A percentile compares a stretch with the other conserved stretches of the same genome.
phyloP scores from a whole-genome alignment of 2,329 filamentous ascomycete species.

The Talaromyces piceae region DNA sequence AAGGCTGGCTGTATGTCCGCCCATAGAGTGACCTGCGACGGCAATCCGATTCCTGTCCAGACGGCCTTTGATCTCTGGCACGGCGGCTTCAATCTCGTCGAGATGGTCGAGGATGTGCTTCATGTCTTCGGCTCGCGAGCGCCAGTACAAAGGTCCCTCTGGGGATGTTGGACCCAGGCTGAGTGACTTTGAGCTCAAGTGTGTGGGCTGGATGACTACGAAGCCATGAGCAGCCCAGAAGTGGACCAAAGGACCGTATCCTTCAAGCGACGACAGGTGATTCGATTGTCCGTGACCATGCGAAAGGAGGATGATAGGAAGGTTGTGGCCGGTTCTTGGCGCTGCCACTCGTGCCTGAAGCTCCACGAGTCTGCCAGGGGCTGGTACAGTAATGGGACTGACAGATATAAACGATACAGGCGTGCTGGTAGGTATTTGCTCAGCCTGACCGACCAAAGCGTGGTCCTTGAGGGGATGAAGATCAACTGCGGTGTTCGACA shows the following conservation, averaged over 20 bases:
- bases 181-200: slow-evolving; percentile 31
- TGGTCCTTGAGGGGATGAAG: slow-evolving; percentile 9
- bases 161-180: slow-evolving; percentile 13
- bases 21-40: slow-evolving; percentile 36
- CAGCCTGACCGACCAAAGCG: slow-evolving; percentile 12
- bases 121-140: slow-evolving; percentile 31
- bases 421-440: slow-evolving; percentile 24
- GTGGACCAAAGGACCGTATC: slow-evolving; percentile 35
- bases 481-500: neutral
- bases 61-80: slow-evolving; percentile 27
- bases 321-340: slow-evolving; percentile 22
- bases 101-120: slow-evolving; percentile 30
- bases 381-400: neutral
- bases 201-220: slow-evolving; percentile 39
- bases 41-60: slow-evolving; percentile 29
- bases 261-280: slow-evolving; percentile 35
- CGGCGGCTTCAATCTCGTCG: slow-evolving; percentile 27
- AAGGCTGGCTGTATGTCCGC: slow-evolving; percentile 26
- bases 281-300: slow-evolving; percentile 36
- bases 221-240: slow-evolving; percentile 40
- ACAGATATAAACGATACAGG: slow-evolving; percentile 24
- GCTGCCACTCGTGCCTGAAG: slow-evolving; percentile 32
- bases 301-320: slow-evolving; percentile 37
- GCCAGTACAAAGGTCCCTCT: slow-evolving; percentile 23
- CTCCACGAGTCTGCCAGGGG: slow-evolving; percentile 19